Evolutionary conservation across 768 basidiomycete genomes (phyloP).

Genomic region (Guyanaporus albipodus): DNA sequence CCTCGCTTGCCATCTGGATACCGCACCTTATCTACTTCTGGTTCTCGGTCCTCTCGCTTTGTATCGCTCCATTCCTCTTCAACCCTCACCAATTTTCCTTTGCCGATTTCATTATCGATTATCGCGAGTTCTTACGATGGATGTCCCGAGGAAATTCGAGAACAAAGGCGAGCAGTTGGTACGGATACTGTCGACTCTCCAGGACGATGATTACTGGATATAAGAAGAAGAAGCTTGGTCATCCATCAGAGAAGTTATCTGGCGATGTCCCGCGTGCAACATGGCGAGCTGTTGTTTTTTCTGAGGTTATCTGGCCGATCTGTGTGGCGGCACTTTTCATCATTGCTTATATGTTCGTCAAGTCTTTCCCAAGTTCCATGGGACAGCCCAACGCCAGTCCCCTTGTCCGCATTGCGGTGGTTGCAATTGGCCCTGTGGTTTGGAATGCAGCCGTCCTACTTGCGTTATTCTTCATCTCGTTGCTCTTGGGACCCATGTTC

Average conservation of each 20-base stretch:
- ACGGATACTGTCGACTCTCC: constrained; percentile 97
- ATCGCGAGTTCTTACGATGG: constrained; percentile 97
- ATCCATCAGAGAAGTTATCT: constrained; percentile 96
- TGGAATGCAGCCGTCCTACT: constrained; percentile 92
- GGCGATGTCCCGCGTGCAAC: constrained; percentile 89
- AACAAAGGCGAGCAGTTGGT: constrained; percentile 97
- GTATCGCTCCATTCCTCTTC: constrained; percentile 97
- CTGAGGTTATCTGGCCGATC: constrained; percentile 81
- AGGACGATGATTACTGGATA: constrained; percentile 98
- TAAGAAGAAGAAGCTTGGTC: constrained; percentile 98
- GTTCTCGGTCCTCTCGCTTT: constrained; percentile 92
- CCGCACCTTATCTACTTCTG: constrained; percentile 98
- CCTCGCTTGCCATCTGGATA: constrained; percentile 89
- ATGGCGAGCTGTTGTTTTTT: constrained; percentile 79
- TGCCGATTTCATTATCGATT: constrained; percentile 97
- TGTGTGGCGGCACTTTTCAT: constrained; percentile 73
- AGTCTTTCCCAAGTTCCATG: constrained; percentile 71
- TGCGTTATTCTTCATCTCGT: constrained; percentile 83
- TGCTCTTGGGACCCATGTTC: constrained; percentile 90
- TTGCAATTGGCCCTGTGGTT: constrained; percentile 89
- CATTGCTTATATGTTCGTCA: constrained; percentile 88
- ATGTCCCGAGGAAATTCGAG: constrained; percentile 98
- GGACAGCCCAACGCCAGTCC: constrained; percentile 75
- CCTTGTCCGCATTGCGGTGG: constrained; percentile 82
- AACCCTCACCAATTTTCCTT: constrained; percentile 99